Conservation (phyloP, 1,284 basidiomycete species). For the Pisolithus thermaeus region DNA sequence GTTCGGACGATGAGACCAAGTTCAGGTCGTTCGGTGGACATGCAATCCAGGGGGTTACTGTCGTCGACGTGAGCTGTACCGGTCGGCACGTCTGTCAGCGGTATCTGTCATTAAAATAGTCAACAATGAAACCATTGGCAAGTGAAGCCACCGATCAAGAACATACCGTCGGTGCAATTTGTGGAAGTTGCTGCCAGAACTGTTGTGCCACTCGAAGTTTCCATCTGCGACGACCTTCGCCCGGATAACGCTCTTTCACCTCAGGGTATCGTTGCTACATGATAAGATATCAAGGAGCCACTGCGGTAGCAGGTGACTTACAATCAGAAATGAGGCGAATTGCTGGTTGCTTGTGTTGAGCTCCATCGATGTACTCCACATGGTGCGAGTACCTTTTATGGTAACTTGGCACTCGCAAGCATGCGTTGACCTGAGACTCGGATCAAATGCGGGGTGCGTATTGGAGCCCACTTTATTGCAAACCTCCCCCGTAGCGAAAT, state of each 20-base stretch:
- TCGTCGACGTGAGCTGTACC: slow-evolving; percentile 35
- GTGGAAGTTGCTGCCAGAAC: slow-evolving; percentile 30
- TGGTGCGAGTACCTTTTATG: too few species aligned
- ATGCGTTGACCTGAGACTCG: too few species aligned
- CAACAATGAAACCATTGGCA: too few species aligned
- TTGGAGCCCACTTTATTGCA: too few species aligned
- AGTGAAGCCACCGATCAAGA: not conserved
- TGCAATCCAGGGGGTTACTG: slow-evolving; percentile 41
- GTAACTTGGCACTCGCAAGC: too few species aligned
- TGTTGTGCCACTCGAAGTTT: slow-evolving; percentile 32
- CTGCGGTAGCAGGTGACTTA: too few species aligned
- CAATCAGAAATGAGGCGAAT: too few species aligned
- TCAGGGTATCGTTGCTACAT: slow-evolving; percentile 32
- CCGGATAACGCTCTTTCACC: slow-evolving; percentile 30
- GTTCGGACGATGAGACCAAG: slow-evolving; percentile 63
- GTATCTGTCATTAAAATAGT: slow-evolving; percentile 9
- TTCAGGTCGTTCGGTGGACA: slow-evolving; percentile 28
- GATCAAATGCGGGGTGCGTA: too few species aligned
- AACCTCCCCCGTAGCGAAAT: too few species aligned
- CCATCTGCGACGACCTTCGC: slow-evolving; percentile 37
- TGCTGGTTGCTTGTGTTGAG: too few species aligned
- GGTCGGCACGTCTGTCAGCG: slow-evolving; percentile 20
- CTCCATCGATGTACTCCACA: too few species aligned
- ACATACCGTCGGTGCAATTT: not conserved
- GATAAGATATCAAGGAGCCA: not conserved